phyloP scores from a whole-genome alignment of 257 asterid species.

The Solanum ossicruentum region DNA sequence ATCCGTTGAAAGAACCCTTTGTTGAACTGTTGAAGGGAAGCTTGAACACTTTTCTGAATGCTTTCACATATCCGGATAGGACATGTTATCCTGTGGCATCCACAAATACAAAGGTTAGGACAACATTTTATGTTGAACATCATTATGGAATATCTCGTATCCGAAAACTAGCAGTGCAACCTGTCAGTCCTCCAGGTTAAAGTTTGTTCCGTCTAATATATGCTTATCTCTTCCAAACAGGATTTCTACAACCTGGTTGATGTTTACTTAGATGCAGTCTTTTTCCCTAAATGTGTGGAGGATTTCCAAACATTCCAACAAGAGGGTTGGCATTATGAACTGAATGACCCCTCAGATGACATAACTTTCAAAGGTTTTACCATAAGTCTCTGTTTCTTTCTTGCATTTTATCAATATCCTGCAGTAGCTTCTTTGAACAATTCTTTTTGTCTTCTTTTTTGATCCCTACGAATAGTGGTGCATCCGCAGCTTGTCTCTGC shows the following conservation, averaged over 20 bases:
- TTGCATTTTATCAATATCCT: background rate
- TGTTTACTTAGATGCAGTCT: constrained; percentile 95
- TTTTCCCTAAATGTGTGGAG: constrained; percentile 92
- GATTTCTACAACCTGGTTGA: constrained; percentile 99
- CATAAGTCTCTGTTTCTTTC: background rate
- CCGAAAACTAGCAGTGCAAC: too few species aligned
- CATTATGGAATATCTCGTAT: background rate
- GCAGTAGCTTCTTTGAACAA: background rate
- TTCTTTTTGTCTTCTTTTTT: background rate
- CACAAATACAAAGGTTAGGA: constrained; percentile 73
- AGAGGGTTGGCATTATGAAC: constrained; percentile 99
- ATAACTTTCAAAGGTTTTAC: constrained; percentile 77
- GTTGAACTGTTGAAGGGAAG: constrained; percentile 96
- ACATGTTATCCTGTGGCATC: constrained; percentile 99
- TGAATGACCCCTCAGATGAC: constrained; percentile 91
- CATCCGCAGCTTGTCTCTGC: background rate
- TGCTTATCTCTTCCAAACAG: constrained; percentile 27
- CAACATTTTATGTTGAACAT: background rate
- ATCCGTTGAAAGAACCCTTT: constrained; percentile 93
- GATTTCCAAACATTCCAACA: constrained; percentile 91
- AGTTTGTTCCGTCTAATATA: background rate
- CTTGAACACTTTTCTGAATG: constrained; percentile 87
- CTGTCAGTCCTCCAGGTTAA: background rate
- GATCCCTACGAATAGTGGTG: background rate
- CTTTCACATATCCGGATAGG: constrained; percentile 97